Evolutionary conservation across 2,329 filamentous ascomycete genomes (phyloP), one percentile per base, ranked within the genome.

Genomic region (Diaporthe longicolla): DNA sequence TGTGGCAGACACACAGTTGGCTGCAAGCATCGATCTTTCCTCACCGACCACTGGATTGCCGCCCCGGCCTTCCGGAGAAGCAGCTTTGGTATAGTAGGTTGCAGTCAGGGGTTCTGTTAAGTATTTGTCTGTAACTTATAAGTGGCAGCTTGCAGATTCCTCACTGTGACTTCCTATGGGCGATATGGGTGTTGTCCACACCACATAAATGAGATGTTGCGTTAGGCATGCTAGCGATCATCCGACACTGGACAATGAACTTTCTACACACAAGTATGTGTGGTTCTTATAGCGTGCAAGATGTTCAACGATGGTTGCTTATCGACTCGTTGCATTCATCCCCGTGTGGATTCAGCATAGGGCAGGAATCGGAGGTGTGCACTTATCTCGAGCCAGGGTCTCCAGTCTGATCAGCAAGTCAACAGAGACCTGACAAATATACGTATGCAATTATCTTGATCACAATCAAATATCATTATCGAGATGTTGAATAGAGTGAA

Each of bases 161-260:
- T 19, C 9, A 32, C 13, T 19, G 26, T 52, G 15, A 15, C 6
- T 40, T 2, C 26, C 4, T 13, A 8, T 7, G 24, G 15, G 13
- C 15, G 2, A 24, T 1, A 21, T 54, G 21, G 15, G 26, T 32
- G 15, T 26, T 19, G 15, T 0, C 43, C 21, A 15, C 1, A 1
- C 3, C 2, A 11, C 11, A 32, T 8, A 40, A 8, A 4, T 26
- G 10, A 24, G 6, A 52, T 17, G 10, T 13, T n/a, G 19, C 9
- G n/a, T 52, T n/a, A 17, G 40, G 37, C 4, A 19, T 43, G 40
- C 15, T 43, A 7, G 13, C 19, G 15, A 43, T 43, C 6, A 15
- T 43, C 40, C 7, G 17, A 19, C 0, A 1, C 10, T 4, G 3
- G 6, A 29, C n/a, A 26, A 17, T 10, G 9, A 8, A 6, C 0